Conservation (phyloP, 257 asterid species). For the Linderniella brevidens region DNA sequence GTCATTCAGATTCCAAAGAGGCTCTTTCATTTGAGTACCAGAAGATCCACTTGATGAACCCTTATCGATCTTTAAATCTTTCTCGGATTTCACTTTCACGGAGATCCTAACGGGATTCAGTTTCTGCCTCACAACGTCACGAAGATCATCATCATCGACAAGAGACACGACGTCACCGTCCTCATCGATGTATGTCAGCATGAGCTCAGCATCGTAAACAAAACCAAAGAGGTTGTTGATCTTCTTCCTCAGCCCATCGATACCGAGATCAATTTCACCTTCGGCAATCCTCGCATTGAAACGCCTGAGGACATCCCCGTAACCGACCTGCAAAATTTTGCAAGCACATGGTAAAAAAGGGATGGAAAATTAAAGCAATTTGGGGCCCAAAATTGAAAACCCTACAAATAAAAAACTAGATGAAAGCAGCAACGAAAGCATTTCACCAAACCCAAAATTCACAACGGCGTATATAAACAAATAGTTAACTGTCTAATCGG, state of each 20-base stretch:
- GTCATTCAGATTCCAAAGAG: no score
- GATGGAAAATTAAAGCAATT: no score
- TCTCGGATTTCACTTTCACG: constrained; percentile 17
- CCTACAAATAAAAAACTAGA: no score
- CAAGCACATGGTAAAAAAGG: neutral
- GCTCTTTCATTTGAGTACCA: neutral
- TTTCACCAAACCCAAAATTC: no score
- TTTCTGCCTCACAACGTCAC: constrained; percentile 49
- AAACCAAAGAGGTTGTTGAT: constrained; percentile 42
- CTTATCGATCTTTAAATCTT: constrained; percentile 7
- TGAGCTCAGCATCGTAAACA: constrained; percentile 28
- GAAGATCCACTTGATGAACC: neutral
- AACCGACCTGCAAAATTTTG: constrained; percentile 42
- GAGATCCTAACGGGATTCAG: constrained; percentile 63
- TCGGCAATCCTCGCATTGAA: constrained; percentile 33
- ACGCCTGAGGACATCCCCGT: constrained; percentile 64
- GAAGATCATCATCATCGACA: constrained; percentile 71
- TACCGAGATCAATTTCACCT: constrained; percentile 22
- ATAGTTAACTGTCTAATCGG: neutral
- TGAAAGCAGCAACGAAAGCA: no score
- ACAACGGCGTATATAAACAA: neutral
- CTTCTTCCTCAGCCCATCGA: constrained; percentile 48
- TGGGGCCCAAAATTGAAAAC: no score
- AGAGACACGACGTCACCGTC: constrained; percentile 60
- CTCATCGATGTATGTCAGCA: constrained; percentile 66